Percentiles rank a stretch among this genome's conserved stretches.
phyloP scores from a whole-genome alignment of 352 stramenopile genomes.

The Halophytophthora polymorphica region DNA sequence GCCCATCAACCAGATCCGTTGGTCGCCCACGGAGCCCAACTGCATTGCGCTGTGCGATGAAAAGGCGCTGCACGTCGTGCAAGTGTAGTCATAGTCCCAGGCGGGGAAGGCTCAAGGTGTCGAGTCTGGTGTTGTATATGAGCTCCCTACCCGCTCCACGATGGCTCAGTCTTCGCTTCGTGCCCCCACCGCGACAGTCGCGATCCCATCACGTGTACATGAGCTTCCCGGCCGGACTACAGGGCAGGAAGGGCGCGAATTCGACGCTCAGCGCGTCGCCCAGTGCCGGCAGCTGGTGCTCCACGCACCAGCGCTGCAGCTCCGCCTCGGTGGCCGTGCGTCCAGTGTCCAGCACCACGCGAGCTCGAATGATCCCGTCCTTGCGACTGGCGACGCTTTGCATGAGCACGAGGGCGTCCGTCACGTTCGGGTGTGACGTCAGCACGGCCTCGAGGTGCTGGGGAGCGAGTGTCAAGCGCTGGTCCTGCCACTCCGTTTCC shows the following conservation, averaged over 20 bases:
- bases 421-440: constrained; percentile 36
- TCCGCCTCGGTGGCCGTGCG: constrained; percentile 21
- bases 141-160: neutral
- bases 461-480: constrained; percentile 21
- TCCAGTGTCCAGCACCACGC: constrained; percentile 32
- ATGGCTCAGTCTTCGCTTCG: neutral
- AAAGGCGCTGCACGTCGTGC: constrained; percentile 94
- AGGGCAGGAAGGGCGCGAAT: constrained; percentile 62
- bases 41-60: constrained; percentile 95
- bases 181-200: neutral
- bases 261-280: constrained; percentile 43
- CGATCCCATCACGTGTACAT: constrained; percentile 57
- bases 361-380: constrained; percentile 25
- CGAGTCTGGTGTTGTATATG: no score
- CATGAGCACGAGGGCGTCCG: constrained; percentile 52
- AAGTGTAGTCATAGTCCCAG: constrained; percentile 33
- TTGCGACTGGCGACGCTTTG: constrained; percentile 19
- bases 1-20: constrained; percentile 85
- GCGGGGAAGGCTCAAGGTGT: no score
- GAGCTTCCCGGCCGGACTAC: constrained; percentile 81
- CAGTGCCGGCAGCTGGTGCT: constrained; percentile 33
- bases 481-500: constrained; percentile 28
- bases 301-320: constrained; percentile 34
- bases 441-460: constrained; percentile 42
- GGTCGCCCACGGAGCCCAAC: constrained; percentile 92